Conservation (phyloP, 2,329 filamentous ascomycete genomes). For the Xylaria sp. region DNA sequence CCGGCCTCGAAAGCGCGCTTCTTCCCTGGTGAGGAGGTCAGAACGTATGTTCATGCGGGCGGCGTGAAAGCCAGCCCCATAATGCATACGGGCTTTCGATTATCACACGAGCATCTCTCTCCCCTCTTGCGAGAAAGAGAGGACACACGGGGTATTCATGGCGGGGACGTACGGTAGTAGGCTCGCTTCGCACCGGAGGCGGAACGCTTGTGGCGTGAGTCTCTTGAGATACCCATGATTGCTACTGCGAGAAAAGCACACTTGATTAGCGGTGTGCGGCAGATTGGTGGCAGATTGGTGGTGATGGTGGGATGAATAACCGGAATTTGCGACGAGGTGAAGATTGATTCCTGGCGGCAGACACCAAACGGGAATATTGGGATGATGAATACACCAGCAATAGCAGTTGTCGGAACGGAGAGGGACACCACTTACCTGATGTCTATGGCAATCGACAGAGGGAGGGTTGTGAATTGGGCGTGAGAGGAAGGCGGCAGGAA, state of each 20-base stretch:
- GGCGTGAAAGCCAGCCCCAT: slow-evolving; percentile 43
- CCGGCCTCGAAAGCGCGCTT: slow-evolving; percentile 99
- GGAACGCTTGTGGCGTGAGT: slow-evolving; percentile 99
- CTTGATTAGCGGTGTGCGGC: slow-evolving; percentile 38
- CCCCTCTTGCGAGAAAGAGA: slow-evolving; percentile 17
- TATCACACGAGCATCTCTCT: slow-evolving; percentile 34
- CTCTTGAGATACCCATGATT: slow-evolving; percentile 99
- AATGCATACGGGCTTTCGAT: slow-evolving; percentile 75
- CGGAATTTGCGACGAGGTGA: slow-evolving; percentile 3
- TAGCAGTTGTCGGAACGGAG: background rate
- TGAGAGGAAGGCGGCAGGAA: slow-evolving; percentile 42
- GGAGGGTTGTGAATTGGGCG: slow-evolving; percentile 41
- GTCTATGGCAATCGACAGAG: slow-evolving; percentile 45
- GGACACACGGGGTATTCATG: slow-evolving; percentile 40
- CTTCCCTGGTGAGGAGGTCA: slow-evolving; percentile 84
- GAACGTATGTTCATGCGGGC: slow-evolving; percentile 69
- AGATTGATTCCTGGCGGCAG: background rate
- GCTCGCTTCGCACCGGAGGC: slow-evolving; percentile 98
- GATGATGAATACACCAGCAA: slow-evolving; percentile 17
- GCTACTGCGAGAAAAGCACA: slow-evolving; percentile 67
- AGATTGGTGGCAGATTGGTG: background rate
- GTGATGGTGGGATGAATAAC: slow-evolving; percentile 14
- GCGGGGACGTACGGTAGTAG: slow-evolving; percentile 79
- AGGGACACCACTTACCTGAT: slow-evolving; percentile 45
- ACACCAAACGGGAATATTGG: background rate